phyloP scores from a whole-genome alignment of 768 basidiomycete genomes.

The Xerocomus potaroensis region DNA sequence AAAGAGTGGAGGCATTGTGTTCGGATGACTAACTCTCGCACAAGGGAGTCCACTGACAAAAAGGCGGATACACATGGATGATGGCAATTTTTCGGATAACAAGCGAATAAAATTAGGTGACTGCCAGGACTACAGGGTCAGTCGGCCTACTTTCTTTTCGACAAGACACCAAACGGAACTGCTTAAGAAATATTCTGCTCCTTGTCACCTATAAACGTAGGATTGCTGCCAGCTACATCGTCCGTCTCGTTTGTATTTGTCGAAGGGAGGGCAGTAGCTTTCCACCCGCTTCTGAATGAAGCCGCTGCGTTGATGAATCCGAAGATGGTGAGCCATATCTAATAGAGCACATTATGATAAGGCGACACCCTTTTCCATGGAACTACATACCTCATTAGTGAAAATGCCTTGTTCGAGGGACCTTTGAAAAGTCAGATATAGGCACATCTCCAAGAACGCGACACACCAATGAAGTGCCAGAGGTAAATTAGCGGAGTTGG shows the following conservation, averaged over 20 bases:
- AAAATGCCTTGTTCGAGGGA: conserved; percentile 66
- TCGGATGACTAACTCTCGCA: too few relatives aligned
- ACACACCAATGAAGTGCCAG: conserved; percentile 79
- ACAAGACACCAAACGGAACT: neutral
- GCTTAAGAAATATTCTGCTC: conserved; percentile 9
- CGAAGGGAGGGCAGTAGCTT: conserved; percentile 46
- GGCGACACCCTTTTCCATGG: neutral
- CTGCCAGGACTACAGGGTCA: neutral
- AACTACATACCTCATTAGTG: conserved; percentile 52
- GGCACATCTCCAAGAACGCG: neutral
- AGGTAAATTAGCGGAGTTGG: conserved; percentile 76
- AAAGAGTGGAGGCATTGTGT: too few relatives aligned
- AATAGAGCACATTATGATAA: conserved; percentile 5
- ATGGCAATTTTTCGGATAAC: too few relatives aligned
- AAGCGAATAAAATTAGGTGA: neutral
- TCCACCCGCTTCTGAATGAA: conserved; percentile 69
- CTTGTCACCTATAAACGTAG: conserved; percentile 8
- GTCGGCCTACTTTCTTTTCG: neutral
- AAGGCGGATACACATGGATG: too few relatives aligned
- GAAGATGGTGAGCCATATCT: conserved; percentile 40
- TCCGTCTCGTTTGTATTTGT: neutral
- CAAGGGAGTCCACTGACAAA: too few relatives aligned
- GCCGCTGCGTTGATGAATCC: conserved; percentile 49
- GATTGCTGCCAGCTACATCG: conserved; percentile 3
- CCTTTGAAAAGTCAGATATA: conserved; percentile 37